These are phyloP conservation scores for Citrus hindsii DNA, from an alignment of 345 rosid genomes.

Conservation along the genomic window DNA sequence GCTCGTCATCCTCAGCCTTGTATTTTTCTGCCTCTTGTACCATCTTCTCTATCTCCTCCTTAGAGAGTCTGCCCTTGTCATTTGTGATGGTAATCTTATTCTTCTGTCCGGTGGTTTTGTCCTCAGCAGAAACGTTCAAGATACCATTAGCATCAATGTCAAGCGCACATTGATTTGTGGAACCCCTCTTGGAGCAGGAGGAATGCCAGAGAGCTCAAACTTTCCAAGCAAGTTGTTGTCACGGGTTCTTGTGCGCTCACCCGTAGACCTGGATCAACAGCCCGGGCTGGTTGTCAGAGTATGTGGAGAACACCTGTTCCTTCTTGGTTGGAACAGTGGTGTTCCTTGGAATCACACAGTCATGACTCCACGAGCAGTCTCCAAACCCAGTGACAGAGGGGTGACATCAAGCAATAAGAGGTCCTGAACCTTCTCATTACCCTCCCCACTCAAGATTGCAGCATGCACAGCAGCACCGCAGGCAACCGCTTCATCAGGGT, in stretches of 20 bases:
- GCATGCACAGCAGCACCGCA: conserved; percentile 71
- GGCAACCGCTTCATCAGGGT: conserved; percentile 63
- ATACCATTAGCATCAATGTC: conserved; percentile 46
- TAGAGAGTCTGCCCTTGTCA: conserved; percentile 50
- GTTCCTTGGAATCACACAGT: conserved; percentile 58
- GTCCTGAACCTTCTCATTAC: conserved; percentile 62
- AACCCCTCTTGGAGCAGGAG: conserved; percentile 63
- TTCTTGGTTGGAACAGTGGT: conserved; percentile 58
- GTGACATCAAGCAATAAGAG: conserved; percentile 55
- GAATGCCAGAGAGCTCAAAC: conserved; percentile 57
- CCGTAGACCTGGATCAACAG: conserved; percentile 63
- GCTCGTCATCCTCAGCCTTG: conserved; percentile 49
- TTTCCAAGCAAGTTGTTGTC: conserved; percentile 64
- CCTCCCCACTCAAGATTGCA: conserved; percentile 59
- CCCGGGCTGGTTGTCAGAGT: conserved; percentile 61
- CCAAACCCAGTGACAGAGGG: conserved; percentile 51
- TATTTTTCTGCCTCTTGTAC: conserved; percentile 52
- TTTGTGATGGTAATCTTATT: conserved; percentile 54
- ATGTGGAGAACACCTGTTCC: conserved; percentile 56
- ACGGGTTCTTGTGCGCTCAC: conserved; percentile 50
- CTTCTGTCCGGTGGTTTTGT: conserved; percentile 48
- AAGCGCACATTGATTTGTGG: conserved; percentile 40
- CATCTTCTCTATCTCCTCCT: conserved; percentile 56
- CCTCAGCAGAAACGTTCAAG: conserved; percentile 49
- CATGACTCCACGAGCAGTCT: conserved; percentile 64